Percentiles rank a stretch among this genome's conserved stretches.
Evolutionary conservation across 257 asterid genomes (phyloP).

Genomic region (Solanum corneliomulleri): DNA sequence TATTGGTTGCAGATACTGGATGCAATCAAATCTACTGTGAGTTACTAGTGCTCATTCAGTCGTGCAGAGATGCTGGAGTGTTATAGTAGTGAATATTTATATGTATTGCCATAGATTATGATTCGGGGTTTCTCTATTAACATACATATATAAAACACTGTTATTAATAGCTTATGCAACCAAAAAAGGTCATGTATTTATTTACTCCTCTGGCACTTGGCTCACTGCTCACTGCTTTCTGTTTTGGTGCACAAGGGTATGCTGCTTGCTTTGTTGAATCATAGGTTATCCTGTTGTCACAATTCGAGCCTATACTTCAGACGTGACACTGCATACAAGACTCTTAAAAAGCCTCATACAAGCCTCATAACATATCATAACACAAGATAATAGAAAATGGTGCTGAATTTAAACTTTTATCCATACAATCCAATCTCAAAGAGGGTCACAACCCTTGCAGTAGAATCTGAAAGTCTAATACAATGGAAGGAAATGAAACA

Average conservation of each 20-base stretch:
- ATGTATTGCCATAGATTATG: background rate
- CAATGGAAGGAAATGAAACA: too few species aligned
- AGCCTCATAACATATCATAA: too few species aligned
- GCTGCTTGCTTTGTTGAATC: background rate
- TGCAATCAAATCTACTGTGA: slow-evolving; percentile 74
- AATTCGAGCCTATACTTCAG: background rate
- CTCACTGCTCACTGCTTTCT: background rate
- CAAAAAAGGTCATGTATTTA: background rate
- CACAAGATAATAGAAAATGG: background rate
- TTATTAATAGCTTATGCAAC: background rate
- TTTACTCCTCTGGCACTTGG: background rate
- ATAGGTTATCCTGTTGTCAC: background rate
- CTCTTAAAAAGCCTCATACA: too few species aligned
- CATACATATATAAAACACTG: background rate
- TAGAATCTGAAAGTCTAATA: too few species aligned
- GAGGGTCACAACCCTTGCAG: too few species aligned
- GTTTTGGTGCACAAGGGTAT: background rate
- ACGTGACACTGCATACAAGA: background rate
- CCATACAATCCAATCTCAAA: too few species aligned
- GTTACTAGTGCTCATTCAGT: slow-evolving; percentile 23
- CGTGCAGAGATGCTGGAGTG: background rate
- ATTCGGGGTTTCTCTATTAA: background rate
- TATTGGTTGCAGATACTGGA: slow-evolving; percentile 60
- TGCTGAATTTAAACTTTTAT: too few species aligned
- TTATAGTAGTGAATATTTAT: background rate